Base-by-base conservation (phyloP, 495 filamentous ascomycete species). In the Aspergillus diversus region DNA sequence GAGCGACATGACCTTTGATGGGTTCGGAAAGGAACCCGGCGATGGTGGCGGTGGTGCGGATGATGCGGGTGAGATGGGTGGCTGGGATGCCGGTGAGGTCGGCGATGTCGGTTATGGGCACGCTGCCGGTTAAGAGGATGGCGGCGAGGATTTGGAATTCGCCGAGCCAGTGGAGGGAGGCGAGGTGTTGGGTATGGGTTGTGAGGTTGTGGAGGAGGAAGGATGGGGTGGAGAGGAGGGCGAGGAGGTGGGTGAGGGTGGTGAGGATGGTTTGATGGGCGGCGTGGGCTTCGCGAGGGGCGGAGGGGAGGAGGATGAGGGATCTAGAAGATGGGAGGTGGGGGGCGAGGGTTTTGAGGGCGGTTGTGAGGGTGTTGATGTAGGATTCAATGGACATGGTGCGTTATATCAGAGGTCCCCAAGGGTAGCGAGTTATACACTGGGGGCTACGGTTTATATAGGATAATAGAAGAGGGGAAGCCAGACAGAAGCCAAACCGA, bases 81-180 rank as follows among this genome's bases (percentile, higher is more conserved):
- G 75, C 78, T 7, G 78, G 73, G 6, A 77, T 33, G n/a, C 55
- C 37, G 27, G 61, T 49, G 21, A 80, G 61, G 5, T 77, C 74
- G 3, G 79, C 75, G 12, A 81, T 64, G 32, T 81, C 77, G 46
- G 70, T 69, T 42, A 69, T 60, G 5, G 70, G 66, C n/a, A 76
- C 68, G 46, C 65, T 73, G 33, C 69, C 73, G 15, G 33, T 39
- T 4, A 75, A 71, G 1, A 75, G 79, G 15, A 81, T 77, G 57
- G 69, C 77, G 13, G 79, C 77, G 3, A 78, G 73, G 5, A 81
- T 69, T 53, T 79, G 77, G 55, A 77, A 78, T 37, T 80, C 75
- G 5, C 74, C 73, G 12, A 81, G 66, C 79, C 77, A 81, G 58
- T 71, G 64, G 13, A 81, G 48, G 59, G 77, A 80, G 3, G 78